Evolutionary conservation across 257 asterid species (phyloP).

Genomic region (Gardenia jasminoides): DNA sequence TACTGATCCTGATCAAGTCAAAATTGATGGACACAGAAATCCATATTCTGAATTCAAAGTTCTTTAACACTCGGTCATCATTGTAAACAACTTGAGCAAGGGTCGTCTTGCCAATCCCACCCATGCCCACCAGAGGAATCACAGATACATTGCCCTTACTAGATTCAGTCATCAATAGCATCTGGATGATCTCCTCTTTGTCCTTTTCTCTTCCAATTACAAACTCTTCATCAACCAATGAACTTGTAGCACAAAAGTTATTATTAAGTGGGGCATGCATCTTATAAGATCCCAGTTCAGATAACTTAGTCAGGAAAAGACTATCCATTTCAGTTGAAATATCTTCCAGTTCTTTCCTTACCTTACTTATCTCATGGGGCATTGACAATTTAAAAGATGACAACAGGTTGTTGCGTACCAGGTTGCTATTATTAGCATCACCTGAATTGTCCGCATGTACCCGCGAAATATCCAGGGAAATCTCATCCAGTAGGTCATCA

Average conservation of each 20-base stretch:
- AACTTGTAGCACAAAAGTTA: conserved; percentile 20
- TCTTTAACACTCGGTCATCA: not conserved
- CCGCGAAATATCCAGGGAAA: conserved; percentile 20
- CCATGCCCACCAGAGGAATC: conserved; percentile 41
- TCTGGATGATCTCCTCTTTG: conserved; percentile 18
- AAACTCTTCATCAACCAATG: conserved; percentile 24
- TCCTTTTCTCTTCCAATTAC: conserved; percentile 32
- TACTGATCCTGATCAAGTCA: conserved; percentile 26
- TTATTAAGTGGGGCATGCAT: no score
- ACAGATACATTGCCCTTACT: conserved; percentile 18
- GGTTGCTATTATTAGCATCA: not conserved
- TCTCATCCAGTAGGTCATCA: conserved; percentile 33
- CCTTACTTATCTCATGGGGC: conserved; percentile 24
- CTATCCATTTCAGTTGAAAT: conserved; percentile 35
- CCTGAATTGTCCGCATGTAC: not conserved
- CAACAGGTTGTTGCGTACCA: conserved; percentile 26
- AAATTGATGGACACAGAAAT: conserved; percentile 30
- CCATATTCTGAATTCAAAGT: conserved; percentile 29
- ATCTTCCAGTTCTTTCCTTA: conserved; percentile 23
- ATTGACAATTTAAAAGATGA: conserved; percentile 23
- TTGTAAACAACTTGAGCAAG: conserved; percentile 32
- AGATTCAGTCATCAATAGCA: not conserved
- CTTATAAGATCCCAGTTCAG: not conserved
- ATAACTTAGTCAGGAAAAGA: conserved; percentile 23
- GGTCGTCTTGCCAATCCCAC: conserved; percentile 40